phyloP scores from a whole-genome alignment of 108 stramenopile genomes.

The Skeletonema costatum region DNA sequence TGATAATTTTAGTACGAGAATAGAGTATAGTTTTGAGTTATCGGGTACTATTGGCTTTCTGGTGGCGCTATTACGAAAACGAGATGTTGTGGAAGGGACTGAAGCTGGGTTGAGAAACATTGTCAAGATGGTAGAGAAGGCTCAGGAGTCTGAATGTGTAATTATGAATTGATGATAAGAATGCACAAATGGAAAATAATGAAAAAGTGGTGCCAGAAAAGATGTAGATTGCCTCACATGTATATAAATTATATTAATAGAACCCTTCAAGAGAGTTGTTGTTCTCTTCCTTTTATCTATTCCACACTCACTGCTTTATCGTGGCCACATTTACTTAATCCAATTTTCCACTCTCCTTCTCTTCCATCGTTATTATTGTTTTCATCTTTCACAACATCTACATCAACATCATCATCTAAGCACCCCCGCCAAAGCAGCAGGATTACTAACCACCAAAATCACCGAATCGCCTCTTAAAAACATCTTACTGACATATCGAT shows the following conservation, averaged over 20 bases:
- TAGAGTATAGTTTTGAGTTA: constrained; percentile 26
- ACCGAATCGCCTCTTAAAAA: constrained; percentile 99
- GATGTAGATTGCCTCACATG: no score
- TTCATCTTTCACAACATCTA: not conserved
- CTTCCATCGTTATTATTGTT: not conserved
- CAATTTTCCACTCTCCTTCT: no score
- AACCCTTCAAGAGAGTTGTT: no score
- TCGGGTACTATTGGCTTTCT: constrained; percentile 9
- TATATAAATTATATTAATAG: no score
- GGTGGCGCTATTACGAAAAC: not conserved
- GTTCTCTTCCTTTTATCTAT: no score
- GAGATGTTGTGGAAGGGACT: constrained; percentile 15
- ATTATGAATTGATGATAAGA: not conserved
- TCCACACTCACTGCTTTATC: no score
- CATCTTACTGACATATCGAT: constrained; percentile 98
- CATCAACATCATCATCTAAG: not conserved
- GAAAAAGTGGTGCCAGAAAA: no score
- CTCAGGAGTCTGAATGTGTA: not conserved
- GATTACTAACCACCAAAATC: constrained; percentile 93
- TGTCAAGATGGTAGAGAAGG: constrained; percentile 20
- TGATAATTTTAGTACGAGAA: constrained; percentile 3
- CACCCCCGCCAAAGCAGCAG: constrained; percentile 67
- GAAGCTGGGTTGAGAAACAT: constrained; percentile 30
- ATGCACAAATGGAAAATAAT: no score
- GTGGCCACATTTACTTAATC: no score